Percentiles rank a stretch among this genome's conserved stretches.
Conservation (phyloP, 139 green algal species). For the Nannochloris sp. region DNA sequence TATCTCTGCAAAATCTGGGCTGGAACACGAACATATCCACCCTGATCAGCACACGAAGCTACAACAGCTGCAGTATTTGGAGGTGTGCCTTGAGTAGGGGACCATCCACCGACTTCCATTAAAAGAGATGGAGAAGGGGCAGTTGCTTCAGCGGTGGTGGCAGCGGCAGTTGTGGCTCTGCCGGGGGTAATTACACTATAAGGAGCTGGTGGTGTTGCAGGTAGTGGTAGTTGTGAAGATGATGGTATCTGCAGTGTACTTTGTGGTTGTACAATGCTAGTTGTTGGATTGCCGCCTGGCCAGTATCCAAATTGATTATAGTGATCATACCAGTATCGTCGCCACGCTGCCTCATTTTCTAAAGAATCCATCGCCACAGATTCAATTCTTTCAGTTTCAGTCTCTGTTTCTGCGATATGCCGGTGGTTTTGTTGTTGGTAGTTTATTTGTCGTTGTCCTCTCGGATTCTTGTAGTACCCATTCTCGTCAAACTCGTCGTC, state of each 20-base stretch:
- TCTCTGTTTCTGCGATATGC: neutral
- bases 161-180: too few relatives aligned
- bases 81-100: neutral
- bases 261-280: neutral
- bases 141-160: neutral
- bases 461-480: neutral
- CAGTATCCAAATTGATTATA: neutral
- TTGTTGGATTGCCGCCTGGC: neutral
- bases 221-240: neutral
- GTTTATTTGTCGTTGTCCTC: neutral
- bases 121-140: neutral
- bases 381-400: too few relatives aligned
- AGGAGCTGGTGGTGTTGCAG: too few relatives aligned
- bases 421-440: neutral
- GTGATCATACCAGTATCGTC: neutral
- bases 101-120: too few relatives aligned
- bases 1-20: constrained; percentile 8
- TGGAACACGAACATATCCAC: constrained; percentile 10
- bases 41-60: neutral
- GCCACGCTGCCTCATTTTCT: constrained; percentile 3
- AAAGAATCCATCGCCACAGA: neutral
- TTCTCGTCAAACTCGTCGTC: neutral
- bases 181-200: too few relatives aligned
- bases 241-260: neutral
- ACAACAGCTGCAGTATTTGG: neutral